Percentiles rank a stretch among this genome's conserved stretches.
These are phyloP conservation scores for Suillus discolor DNA, from an alignment of 768 basidiomycete species.

Conservation along the genomic window DNA sequence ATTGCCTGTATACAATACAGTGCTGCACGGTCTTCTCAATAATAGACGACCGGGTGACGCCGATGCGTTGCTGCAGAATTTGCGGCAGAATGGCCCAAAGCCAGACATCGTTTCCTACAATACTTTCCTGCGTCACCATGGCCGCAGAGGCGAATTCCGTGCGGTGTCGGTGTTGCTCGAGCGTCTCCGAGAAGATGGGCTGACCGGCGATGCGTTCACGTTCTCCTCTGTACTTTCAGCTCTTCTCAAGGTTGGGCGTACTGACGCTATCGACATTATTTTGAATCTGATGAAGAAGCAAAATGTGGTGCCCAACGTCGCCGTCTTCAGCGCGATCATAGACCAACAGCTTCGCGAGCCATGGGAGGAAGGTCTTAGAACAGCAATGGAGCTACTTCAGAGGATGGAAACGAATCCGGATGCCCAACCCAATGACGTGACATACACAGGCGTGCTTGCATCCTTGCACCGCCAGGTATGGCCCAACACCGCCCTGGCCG, in stretches of 20 bases:
- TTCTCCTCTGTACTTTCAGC: conserved; percentile 87
- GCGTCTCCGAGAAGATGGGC: conserved; percentile 51
- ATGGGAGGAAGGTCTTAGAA: conserved; percentile 52
- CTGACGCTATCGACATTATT: conserved; percentile 66
- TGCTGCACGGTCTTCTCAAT: conserved; percentile 66
- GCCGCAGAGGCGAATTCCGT: conserved; percentile 62
- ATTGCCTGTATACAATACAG: conserved; percentile 70
- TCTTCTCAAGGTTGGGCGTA: conserved; percentile 65
- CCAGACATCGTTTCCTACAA: conserved; percentile 83
- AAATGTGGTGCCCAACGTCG: conserved; percentile 71
- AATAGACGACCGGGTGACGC: conserved; percentile 43
- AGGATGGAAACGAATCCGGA: conserved; percentile 69
- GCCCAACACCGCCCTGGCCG: conserved; percentile 44
- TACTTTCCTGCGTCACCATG: conserved; percentile 72
- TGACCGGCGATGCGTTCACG: conserved; percentile 80
- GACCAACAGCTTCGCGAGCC: conserved; percentile 66
- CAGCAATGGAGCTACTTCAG: conserved; percentile 69
- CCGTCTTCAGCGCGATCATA: conserved; percentile 81
- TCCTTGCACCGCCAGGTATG: conserved; percentile 67
- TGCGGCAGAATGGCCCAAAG: conserved; percentile 54
- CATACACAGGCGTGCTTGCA: conserved; percentile 80
- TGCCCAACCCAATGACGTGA: conserved; percentile 69
- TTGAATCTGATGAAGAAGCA: conserved; percentile 76
- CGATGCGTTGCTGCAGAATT: conserved; percentile 41
- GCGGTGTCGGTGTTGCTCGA: conserved; percentile 59